Evolutionary conservation across 371 early-diverging fungal species (phyloP).

Genomic region (Mortierella sp.): DNA sequence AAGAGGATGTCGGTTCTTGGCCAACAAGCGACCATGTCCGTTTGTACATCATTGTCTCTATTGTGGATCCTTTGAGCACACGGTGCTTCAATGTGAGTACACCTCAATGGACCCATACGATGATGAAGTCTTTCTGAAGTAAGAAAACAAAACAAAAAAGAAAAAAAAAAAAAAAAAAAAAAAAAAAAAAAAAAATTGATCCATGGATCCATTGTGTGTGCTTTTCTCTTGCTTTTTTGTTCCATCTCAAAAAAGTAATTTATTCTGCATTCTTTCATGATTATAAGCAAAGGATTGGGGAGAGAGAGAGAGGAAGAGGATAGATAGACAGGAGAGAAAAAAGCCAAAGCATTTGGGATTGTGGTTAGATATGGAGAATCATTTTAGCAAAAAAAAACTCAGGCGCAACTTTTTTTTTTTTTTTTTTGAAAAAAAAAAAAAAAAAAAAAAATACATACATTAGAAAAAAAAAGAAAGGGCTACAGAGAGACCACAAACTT

Average conservation of each 20-base stretch:
- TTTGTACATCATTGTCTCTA: constrained; percentile 48
- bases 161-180: too few relatives aligned
- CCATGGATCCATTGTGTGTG: too few relatives aligned
- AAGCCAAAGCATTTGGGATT: constrained; percentile 3
- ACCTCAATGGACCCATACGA: constrained; percentile 37
- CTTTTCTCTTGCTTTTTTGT: constrained; percentile 6
- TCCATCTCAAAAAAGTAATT: constrained; percentile 45
- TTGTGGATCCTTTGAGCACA: constrained; percentile 43
- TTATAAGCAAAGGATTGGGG: too few relatives aligned
- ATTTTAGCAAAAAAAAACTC: background rate
- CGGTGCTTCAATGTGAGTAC: constrained; percentile 48
- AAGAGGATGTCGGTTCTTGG: constrained; percentile 46
- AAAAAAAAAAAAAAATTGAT: too few relatives aligned
- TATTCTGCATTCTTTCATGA: constrained; percentile 26
- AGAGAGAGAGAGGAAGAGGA: too few relatives aligned
- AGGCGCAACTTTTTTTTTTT: too few relatives aligned
- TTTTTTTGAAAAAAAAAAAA: constrained; percentile 8
- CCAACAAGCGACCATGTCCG: constrained; percentile 37
- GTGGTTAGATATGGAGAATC: background rate
- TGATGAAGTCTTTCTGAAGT: constrained; percentile 9
- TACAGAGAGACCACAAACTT: background rate
- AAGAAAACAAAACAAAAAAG: too few relatives aligned
- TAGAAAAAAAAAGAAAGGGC: constrained; percentile 18
- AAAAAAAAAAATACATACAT: constrained; percentile 12
- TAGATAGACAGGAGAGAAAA: too few relatives aligned